Base-by-base conservation (phyloP, 352 stramenopile genomes). In the Vaucheria bursata region DNA sequence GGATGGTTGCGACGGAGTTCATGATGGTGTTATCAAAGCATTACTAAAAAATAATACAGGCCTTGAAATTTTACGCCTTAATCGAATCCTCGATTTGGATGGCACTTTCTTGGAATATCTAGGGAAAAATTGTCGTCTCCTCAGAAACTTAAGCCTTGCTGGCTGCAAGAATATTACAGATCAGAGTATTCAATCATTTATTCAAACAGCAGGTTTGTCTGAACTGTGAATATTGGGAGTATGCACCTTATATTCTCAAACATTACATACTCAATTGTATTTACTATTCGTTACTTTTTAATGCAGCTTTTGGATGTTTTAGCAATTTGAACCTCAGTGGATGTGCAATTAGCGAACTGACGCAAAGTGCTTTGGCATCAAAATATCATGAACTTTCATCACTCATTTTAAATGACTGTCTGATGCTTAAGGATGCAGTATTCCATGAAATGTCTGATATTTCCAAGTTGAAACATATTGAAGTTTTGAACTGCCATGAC, bases 151-250 rank as follows among this genome's bases (percentile, higher is more conserved):
- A 31, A 68, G 53, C 53, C 6, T 7, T 34, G 37, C 31, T 34
- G 53, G 53, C 53, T 68, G 53, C 53, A 34, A 31, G 31, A 68
- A 68, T 31, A 34, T 68, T 34, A 68, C 53, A 2, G 53, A 68
- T 34, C 53, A 68, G 8, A 68, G 53, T 34, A 2, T 68, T 2
- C 53, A 68, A 34, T 31, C 53, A 2, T 68, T 68, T 7, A 7
- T 68, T 2, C 53, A 68, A 68, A 7, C 53, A 2, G 53, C 53
- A 68, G 53, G 53, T 7, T 7, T 2, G 53, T 68, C 25, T 59
- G 45, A 25, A 59, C 12, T 59, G 18, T 59, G 45, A 25, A 25
- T 25, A 59, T 59, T 59, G 45, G 12, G 25, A 59, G 25, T 18
- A 25, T 59, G 45, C 18, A 59, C 12, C 25, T 59, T 18, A 59